phyloP scores from a whole-genome alignment of 495 filamentous ascomycete genomes.

The Rhypophila decipiens region DNA sequence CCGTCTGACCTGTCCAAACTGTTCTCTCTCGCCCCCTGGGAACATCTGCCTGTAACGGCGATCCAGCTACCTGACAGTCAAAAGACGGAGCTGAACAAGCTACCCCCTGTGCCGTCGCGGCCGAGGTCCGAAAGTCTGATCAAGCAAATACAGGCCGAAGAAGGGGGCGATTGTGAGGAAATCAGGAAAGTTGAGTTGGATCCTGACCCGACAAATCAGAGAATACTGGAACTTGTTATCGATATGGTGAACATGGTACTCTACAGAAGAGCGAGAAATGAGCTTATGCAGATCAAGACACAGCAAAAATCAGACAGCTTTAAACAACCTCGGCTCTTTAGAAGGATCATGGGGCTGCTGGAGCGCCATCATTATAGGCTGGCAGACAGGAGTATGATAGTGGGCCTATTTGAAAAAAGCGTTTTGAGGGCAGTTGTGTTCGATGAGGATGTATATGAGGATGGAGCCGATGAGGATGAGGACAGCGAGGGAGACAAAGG shows the following conservation, averaged over 20 bases:
- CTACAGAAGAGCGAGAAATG: conserved; percentile 66
- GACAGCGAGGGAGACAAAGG: conserved; percentile 8
- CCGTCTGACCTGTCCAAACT: conserved; percentile 71
- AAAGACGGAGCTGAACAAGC: conserved; percentile 32
- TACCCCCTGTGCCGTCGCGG: conserved; percentile 25
- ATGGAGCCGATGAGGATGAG: conserved; percentile 4
- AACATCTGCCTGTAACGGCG: conserved; percentile 36
- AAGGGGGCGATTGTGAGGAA: conserved; percentile 22
- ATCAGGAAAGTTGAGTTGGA: conserved; percentile 43
- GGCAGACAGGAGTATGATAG: conserved; percentile 74
- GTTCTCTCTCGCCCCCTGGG: conserved; percentile 53
- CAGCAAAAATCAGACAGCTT: conserved; percentile 58
- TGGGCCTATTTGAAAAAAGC: conserved; percentile 87
- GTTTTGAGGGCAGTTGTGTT: conserved; percentile 76
- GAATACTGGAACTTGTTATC: conserved; percentile 71
- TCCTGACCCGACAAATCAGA: conserved; percentile 59
- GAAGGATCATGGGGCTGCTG: conserved; percentile 74
- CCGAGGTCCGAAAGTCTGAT: conserved; percentile 27
- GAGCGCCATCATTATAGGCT: conserved; percentile 87
- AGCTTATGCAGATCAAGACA: conserved; percentile 55
- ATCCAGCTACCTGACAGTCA: conserved; percentile 36
- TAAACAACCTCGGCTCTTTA: conserved; percentile 68
- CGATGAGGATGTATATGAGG: conserved; percentile 35
- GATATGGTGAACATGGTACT: conserved; percentile 86
- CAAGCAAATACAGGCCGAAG: conserved; percentile 26